A percentile compares a stretch with the other conserved stretches of the same genome.
These are phyloP conservation scores for Lasiodiplodia gonubiensis DNA, from an alignment of 2,329 filamentous ascomycete species.

Conservation along the genomic window DNA sequence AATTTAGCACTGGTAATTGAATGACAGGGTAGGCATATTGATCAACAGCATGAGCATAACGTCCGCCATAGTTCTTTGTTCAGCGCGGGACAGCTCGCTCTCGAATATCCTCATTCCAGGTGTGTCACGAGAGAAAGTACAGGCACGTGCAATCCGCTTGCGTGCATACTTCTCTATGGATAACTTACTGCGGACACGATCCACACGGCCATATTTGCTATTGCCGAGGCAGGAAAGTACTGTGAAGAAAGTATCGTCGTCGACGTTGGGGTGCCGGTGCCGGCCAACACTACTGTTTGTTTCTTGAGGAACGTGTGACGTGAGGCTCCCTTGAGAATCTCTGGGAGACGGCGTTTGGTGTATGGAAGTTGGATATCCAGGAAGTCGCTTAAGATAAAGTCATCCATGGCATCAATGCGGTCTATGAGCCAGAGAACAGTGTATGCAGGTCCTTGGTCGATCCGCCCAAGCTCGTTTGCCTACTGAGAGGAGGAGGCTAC, in stretches of 20 bases:
- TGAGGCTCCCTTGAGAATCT: not conserved
- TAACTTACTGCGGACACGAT: slow-evolving; percentile 35
- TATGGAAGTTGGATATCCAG: slow-evolving; percentile 33
- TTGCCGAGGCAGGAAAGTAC: slow-evolving; percentile 32
- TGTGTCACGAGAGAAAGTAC: slow-evolving; percentile 30
- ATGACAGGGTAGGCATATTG: too few relatives aligned
- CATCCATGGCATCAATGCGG: slow-evolving; percentile 29
- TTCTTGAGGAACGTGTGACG: slow-evolving; percentile 12
- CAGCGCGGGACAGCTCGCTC: slow-evolving; percentile 28
- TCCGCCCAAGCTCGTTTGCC: slow-evolving; percentile 30
- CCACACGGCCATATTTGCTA: slow-evolving; percentile 35
- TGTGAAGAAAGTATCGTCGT: slow-evolving; percentile 34
- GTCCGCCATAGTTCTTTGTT: too few relatives aligned
- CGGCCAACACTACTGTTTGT: slow-evolving; percentile 37
- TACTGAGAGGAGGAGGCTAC: not conserved
- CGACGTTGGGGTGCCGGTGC: slow-evolving; percentile 36
- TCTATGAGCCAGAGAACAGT: slow-evolving; percentile 37
- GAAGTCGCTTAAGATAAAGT: slow-evolving; percentile 34
- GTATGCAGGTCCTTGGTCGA: slow-evolving; percentile 38
- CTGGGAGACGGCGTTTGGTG: slow-evolving; percentile 36
- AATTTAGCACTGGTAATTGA: too few relatives aligned
- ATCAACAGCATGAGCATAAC: too few relatives aligned
- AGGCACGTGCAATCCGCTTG: slow-evolving; percentile 33
- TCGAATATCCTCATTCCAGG: slow-evolving; percentile 29
- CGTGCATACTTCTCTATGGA: slow-evolving; percentile 35